Evolutionary conservation across 306 rosid species (phyloP).

Genomic region (Ochetophila trinervis): DNA sequence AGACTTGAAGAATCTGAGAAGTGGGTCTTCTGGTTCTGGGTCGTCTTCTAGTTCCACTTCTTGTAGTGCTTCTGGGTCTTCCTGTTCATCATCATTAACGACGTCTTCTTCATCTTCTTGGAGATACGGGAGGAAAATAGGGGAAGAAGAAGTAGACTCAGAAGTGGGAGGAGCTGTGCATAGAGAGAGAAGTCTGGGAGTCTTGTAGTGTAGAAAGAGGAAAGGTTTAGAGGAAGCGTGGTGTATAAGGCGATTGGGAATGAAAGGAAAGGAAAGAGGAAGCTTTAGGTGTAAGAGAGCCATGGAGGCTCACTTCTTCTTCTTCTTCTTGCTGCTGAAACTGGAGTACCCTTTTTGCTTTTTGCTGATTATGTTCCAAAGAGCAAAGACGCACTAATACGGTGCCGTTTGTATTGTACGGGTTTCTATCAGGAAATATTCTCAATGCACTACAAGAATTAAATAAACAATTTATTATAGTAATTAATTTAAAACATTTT

Average conservation of each 20-base stretch:
- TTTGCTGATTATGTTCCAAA: too few species aligned
- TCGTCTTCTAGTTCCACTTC: constrained; percentile 19
- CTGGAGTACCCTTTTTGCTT: too few species aligned
- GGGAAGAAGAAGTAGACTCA: constrained; percentile 19
- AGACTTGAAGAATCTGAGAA: constrained; percentile 56
- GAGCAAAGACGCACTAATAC: too few species aligned
- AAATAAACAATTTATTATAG: too few species aligned
- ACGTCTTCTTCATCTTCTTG: constrained; percentile 12
- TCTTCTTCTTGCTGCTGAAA: neutral
- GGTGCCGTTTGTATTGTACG: too few species aligned
- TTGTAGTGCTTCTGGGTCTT: neutral
- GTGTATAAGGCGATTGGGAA: constrained; percentile 14
- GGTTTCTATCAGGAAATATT: too few species aligned
- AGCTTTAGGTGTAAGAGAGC: constrained; percentile 30
- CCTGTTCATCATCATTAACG: constrained; percentile 9
- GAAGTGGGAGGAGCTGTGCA: constrained; percentile 28
- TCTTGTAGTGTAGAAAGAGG: constrained; percentile 22
- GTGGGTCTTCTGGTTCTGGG: constrained; percentile 48
- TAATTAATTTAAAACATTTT: too few species aligned
- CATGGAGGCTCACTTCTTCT: constrained; percentile 23
- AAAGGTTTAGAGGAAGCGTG: constrained; percentile 23
- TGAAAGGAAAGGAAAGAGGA: constrained; percentile 22
- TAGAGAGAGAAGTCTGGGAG: constrained; percentile 34
- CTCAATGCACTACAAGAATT: too few species aligned
- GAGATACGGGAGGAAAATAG: constrained; percentile 54